Evolutionary conservation across 441 rosid genomes (phyloP).

Genomic region (Erodium texanum): DNA sequence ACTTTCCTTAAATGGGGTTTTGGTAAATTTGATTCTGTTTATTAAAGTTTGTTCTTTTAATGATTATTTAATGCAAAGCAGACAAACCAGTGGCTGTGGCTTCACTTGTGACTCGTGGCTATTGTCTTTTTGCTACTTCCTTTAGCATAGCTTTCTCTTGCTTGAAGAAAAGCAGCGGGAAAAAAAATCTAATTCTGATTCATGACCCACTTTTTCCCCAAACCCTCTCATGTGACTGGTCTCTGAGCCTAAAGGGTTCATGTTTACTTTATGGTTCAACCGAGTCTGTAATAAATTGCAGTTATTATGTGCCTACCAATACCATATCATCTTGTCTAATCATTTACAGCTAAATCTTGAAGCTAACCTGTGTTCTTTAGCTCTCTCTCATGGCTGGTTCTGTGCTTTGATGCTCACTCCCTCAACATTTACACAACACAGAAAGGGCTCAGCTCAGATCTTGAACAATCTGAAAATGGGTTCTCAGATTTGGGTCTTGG

Average conservation of each 20-base stretch:
- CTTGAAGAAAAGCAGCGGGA: background rate
- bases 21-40: background rate
- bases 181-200: background rate
- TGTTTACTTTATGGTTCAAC: background rate
- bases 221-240: background rate
- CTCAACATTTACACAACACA: background rate
- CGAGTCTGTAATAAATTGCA: background rate
- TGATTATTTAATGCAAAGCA: background rate
- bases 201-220: conserved; percentile 1
- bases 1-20: background rate
- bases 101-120: background rate
- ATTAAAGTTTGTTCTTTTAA: background rate
- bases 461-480: conserved; percentile 26
- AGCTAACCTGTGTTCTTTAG: background rate
- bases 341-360: background rate
- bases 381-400: background rate
- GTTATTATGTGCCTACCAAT: background rate
- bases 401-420: background rate
- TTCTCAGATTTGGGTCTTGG: conserved; percentile 27
- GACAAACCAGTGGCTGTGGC: background rate
- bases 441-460: background rate
- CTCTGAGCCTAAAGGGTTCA: background rate
- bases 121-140: background rate
- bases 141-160: background rate
- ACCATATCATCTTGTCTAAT: background rate